phyloP scores from a whole-genome alignment of 1,139 yeast genomes.

The Suhomyces coccinellae region DNA sequence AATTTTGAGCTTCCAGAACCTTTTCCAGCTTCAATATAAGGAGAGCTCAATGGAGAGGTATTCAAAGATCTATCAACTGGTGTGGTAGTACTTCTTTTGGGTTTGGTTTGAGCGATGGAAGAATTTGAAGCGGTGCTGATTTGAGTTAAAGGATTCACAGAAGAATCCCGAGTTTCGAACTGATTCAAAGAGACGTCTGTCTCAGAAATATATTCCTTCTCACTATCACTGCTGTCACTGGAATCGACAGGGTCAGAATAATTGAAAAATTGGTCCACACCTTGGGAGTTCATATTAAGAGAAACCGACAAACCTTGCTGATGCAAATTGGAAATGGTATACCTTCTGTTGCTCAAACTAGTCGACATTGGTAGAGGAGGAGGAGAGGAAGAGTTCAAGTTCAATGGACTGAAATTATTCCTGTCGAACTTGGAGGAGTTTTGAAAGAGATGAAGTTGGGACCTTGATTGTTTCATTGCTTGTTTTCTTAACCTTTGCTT shows the following conservation, averaged over 20 bases:
- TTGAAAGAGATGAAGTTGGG: conserved; percentile 3
- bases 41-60: conserved; percentile 1
- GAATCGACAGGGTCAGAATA: conserved; percentile 26
- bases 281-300: conserved; percentile 62
- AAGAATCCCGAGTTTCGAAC: background rate
- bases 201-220: conserved; percentile 22
- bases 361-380: conserved; percentile 12
- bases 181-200: conserved; percentile 11
- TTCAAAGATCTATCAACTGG: conserved; percentile 1
- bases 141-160: background rate
- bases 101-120: background rate
- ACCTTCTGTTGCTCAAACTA: conserved; percentile 35
- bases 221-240: conserved; percentile 32
- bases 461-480: conserved; percentile 8
- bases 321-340: conserved; percentile 60
- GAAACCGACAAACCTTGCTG: conserved; percentile 70
- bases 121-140: background rate
- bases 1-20: background rate
- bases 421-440: conserved; percentile 9
- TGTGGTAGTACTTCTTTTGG: background rate
- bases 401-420: conserved; percentile 27
- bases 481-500: conserved; percentile 20
- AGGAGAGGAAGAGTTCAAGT: conserved; percentile 18
- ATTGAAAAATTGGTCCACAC: conserved; percentile 26
- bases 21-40: conserved; percentile 1